phyloP scores from a whole-genome alignment of 495 filamentous ascomycete species.

The Pseudevernia furfuracea region DNA sequence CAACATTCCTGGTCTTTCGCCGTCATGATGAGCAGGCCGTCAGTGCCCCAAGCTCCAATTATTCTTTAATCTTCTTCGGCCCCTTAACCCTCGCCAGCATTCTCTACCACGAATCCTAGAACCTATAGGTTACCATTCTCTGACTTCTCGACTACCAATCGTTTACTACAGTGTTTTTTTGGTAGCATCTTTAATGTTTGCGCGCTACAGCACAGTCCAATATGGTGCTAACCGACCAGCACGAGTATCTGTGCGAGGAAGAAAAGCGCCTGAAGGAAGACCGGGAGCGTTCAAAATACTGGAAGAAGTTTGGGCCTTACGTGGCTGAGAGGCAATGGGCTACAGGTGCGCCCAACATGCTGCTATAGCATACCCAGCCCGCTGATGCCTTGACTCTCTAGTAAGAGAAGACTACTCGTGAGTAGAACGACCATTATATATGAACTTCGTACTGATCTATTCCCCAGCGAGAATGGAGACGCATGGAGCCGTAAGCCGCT shows the following conservation, averaged over 20 bases:
- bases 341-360: constrained; percentile 48
- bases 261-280: constrained; percentile 86
- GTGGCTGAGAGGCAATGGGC: constrained; percentile 73
- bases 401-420: constrained; percentile 93
- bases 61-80: background rate
- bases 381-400: constrained; percentile 29
- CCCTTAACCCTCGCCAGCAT: background rate
- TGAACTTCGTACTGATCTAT: constrained; percentile 16
- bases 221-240: constrained; percentile 83
- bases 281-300: constrained; percentile 68
- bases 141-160: background rate
- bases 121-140: background rate
- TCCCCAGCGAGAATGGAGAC: constrained; percentile 63
- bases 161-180: background rate
- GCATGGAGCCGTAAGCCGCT: constrained; percentile 73
- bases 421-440: constrained; percentile 33
- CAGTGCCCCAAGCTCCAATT: background rate
- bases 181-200: background rate
- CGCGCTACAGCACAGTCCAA: constrained; percentile 11
- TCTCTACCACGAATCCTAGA: background rate
- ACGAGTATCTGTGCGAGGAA: constrained; percentile 77
- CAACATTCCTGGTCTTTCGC: background rate
- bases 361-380: background rate
- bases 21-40: background rate
- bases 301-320: constrained; percentile 57